Evolutionary conservation across 2,329 filamentous ascomycete species (phyloP), one percentile per base, ranked within the genome.

Genomic region (Fusarium tupiense): DNA sequence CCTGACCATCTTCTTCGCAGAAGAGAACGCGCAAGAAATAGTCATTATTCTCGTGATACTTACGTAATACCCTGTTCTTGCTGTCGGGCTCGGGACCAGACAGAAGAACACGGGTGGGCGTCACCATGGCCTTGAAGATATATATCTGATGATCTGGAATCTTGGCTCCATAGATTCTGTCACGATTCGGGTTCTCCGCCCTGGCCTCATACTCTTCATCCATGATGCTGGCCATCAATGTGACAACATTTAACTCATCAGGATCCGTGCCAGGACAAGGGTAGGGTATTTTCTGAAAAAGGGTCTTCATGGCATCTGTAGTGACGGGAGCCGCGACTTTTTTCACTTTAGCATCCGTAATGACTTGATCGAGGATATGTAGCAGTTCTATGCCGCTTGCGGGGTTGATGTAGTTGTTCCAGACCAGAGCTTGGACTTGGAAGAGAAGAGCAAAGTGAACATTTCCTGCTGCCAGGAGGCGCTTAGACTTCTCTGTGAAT

Each of bases 1-100:
- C 87, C 31, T 90, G 85, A 0, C 92, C 92, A 76, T 93, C 89
- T 78, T 97, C 94, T 53, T 96, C 94, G 37, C 87, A 87, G 75
- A 96, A 95, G 12, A 90, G 87, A 0, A 95, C 92, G 1, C 94
- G 88, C 2, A 94, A 78, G 74, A 95, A 95, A 74, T 88, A 86
- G 52, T 93, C 89, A 4, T 87, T 87, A 63, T 91, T 85, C 0
- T 87, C 76, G 1, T 86, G 80, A 71, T 91, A 94, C 71, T 89
- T 89, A n/a, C 93, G 88, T 22, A 95, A 83, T 7, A 95, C 89
- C 9, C 92, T 86, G 77, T 95, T 95, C 67, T 90, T 91, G 12
- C 88, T 88, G 78, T 94, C 93, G 2, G 88, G 83, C 57, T 92
- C 90, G 0, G 91, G 91, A 0, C 91, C 91, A 13, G 85, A 83